Evolutionary conservation across 2,329 filamentous ascomycete genomes (phyloP).

Genomic region (Pyricularia sp.): DNA sequence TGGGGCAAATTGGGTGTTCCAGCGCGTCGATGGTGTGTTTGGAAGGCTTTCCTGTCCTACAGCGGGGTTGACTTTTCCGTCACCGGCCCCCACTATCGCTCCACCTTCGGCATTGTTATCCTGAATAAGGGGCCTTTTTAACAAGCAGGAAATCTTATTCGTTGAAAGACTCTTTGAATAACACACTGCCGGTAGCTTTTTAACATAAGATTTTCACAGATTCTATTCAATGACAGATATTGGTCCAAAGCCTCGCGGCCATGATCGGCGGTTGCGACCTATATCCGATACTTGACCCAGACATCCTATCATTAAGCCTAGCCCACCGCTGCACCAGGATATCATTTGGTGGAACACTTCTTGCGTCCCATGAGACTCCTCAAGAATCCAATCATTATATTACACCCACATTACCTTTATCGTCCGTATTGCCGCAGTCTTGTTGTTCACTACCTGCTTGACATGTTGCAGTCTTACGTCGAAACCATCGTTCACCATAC

Average conservation of each 20-base stretch:
- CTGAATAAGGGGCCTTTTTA: neutral
- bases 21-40: neutral
- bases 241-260: neutral
- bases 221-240: too few relatives aligned
- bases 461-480: neutral
- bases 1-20: neutral
- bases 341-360: too few relatives aligned
- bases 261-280: neutral
- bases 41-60: neutral
- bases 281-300: too few relatives aligned
- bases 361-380: too few relatives aligned
- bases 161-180: neutral
- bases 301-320: too few relatives aligned
- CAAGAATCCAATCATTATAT: too few relatives aligned
- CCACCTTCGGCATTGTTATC: neutral
- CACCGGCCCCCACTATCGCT: neutral
- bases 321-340: too few relatives aligned
- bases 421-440: too few relatives aligned
- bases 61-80: neutral
- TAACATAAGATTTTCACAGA: too few relatives aligned
- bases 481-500: neutral
- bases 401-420: too few relatives aligned
- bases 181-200: too few relatives aligned
- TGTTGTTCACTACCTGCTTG: too few relatives aligned
- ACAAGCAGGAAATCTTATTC: neutral